A percentile compares a stretch with the other conserved stretches of the same genome.
Evolutionary conservation across 2,329 filamentous ascomycete species (phyloP).

Genomic region (Cladophialophora psammophila): DNA sequence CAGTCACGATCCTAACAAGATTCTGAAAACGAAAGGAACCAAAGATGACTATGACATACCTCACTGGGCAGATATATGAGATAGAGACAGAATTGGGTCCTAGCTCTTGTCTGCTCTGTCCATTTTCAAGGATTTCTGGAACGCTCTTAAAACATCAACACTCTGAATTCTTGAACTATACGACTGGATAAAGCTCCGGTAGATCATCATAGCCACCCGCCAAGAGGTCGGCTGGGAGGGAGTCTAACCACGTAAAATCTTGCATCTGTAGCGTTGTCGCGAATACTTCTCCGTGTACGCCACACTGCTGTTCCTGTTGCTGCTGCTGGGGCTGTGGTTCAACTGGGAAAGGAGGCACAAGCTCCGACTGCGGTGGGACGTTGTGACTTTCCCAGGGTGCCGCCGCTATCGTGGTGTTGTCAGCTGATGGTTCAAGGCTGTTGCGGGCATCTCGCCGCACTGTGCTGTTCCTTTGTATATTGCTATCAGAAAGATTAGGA

Average conservation of each 20-base stretch:
- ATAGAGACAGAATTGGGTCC: not conserved
- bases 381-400: not conserved
- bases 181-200: not conserved
- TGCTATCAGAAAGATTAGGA: no score
- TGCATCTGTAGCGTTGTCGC: not conserved
- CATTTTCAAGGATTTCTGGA: not conserved
- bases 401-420: not conserved
- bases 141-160: not conserved
- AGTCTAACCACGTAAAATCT: slow-evolving; percentile 6
- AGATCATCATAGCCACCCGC: not conserved
- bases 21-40: no score
- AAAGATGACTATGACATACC: no score
- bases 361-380: not conserved
- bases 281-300: not conserved
- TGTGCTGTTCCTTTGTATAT: not conserved
- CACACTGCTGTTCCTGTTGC: not conserved
- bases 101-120: no score
- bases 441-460: not conserved
- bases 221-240: not conserved
- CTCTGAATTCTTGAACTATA: not conserved
- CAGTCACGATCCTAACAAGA: no score
- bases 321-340: not conserved
- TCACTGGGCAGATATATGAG: not conserved
- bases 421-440: not conserved
- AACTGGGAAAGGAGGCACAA: not conserved